These are phyloP conservation scores for Cryptococcus wingfieldii DNA, from an alignment of 1,284 basidiomycete species.

Conservation along the genomic window DNA sequence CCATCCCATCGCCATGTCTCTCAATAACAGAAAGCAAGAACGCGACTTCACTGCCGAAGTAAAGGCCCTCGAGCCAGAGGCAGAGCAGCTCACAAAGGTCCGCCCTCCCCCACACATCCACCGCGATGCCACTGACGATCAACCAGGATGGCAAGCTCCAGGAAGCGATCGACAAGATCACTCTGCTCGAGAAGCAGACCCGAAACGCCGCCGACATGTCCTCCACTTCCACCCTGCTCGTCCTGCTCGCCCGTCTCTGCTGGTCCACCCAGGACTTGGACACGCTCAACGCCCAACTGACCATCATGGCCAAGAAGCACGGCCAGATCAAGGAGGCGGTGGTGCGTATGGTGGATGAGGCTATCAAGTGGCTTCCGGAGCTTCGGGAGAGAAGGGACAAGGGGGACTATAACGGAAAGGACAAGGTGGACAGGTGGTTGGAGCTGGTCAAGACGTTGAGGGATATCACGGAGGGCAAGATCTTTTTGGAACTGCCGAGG, in stretches of 20 bases:
- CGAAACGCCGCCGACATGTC: slow-evolving; percentile 91
- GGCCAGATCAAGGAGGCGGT: slow-evolving; percentile 91
- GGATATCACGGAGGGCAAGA: slow-evolving; percentile 95
- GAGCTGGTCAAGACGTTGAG: slow-evolving; percentile 84
- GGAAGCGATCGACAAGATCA: slow-evolving; percentile 84
- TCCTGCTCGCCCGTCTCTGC: slow-evolving; percentile 64
- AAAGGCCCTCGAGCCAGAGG: slow-evolving; percentile 50
- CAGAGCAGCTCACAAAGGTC: slow-evolving; percentile 51
- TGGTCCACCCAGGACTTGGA: slow-evolving; percentile 62
- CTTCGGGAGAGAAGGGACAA: slow-evolving; percentile 51
- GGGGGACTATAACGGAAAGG: slow-evolving; percentile 55
- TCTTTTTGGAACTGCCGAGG: slow-evolving; percentile 94
- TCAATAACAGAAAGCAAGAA: slow-evolving; percentile 53
- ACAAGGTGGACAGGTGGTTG: slow-evolving; percentile 64
- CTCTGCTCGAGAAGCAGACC: slow-evolving; percentile 89
- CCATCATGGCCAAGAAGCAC: slow-evolving; percentile 85
- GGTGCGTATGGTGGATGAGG: slow-evolving; percentile 82
- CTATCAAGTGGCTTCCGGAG: slow-evolving; percentile 73
- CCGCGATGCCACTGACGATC: slow-evolving; percentile 8
- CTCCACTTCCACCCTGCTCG: slow-evolving; percentile 83
- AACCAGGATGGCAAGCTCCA: slow-evolving; percentile 65
- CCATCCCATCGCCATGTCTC: slow-evolving; percentile 29
- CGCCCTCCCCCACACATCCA: slow-evolving; percentile 3
- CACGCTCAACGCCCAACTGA: slow-evolving; percentile 69
- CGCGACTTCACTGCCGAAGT: slow-evolving; percentile 55